Evolutionary conservation across 441 rosid genomes (phyloP), one percentile per base, ranked within the genome.

Genomic region (Aleurites moluccanus): DNA sequence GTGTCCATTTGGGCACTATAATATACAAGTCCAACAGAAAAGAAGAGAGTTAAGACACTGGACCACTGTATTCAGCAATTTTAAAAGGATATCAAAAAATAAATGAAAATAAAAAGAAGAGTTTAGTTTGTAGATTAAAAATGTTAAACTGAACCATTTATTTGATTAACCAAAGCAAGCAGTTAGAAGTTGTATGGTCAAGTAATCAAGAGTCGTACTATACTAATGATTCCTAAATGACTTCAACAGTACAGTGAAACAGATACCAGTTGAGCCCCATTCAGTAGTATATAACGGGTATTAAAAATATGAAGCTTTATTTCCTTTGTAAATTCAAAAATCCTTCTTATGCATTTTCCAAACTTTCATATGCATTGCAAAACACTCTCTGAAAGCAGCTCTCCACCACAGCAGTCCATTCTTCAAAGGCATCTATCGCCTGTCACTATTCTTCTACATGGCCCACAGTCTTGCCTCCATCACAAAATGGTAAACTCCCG

Each of bases 1-100:
- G 80, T 90, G 93, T 72, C 96, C 93, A 83, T 89, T 90, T 52
- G 86, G 83, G 83, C 96, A 90, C 93, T 86, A 82, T 73, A 72
- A 59, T 15, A 77, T 6, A 62, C 33, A 60, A 33, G 33, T 61
- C 65, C 56, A 7, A 57, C 67, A 18, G 4, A 45, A 0, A 77
- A 16, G 20, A 30, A 75, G 40, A 15, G 53, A 25, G 64, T 61
- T 50, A 38, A 72, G 52, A 56, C 35, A 53, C 18, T 62, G 38
- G 11, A 67, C 73, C 53, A 11, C 69, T 27, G 63, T 44, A 63
- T 27, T 56, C 23, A 62, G 10, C 11, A 55, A 44, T 27, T 23
- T 60, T 20, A 40, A 23, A 64, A 44, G 3, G 18, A 23, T 2
- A 8, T 38, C 0, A 18, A 53, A 53, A 42, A 27, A 72, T 44